phyloP scores from a whole-genome alignment of 1,284 basidiomycete genomes.

The Puccinia novopanici region DNA sequence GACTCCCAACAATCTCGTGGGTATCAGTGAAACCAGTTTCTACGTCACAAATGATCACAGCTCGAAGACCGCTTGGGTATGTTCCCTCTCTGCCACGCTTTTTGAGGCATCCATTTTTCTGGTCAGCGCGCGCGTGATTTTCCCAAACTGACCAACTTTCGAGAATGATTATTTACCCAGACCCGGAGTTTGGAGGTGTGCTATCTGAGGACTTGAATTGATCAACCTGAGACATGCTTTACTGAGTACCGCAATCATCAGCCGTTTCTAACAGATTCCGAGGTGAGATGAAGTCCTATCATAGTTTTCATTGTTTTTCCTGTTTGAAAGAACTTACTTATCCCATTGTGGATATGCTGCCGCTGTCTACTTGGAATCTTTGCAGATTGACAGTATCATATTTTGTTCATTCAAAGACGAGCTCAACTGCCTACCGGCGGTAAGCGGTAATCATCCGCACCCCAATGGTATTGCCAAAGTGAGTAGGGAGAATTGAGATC shows the following conservation, averaged over 20 bases:
- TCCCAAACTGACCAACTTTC: not conserved
- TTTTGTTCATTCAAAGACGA: slow-evolving; percentile 41
- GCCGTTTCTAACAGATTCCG: slow-evolving; percentile 16
- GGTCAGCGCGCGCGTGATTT: not conserved
- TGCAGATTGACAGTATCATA: slow-evolving; percentile 34
- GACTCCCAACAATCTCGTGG: slow-evolving; percentile 43
- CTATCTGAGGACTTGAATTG: not conserved
- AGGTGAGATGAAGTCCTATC: slow-evolving; percentile 6
- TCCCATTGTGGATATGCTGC: not conserved
- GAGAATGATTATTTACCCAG: slow-evolving; percentile 9
- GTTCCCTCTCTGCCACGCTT: not conserved
- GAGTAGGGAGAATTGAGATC: not conserved
- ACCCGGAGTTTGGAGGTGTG: slow-evolving; percentile 37
- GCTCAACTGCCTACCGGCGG: slow-evolving; percentile 11
- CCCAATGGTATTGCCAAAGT: slow-evolving; percentile 49
- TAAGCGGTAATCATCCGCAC: slow-evolving; percentile 21
- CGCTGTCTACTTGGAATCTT: not conserved
- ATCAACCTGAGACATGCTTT: not conserved
- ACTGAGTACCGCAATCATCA: not conserved
- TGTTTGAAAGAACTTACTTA: not conserved
- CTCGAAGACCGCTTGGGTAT: slow-evolving; percentile 25
- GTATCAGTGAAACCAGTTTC: slow-evolving; percentile 19
- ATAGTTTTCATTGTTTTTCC: not conserved
- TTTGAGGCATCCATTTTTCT: not conserved
- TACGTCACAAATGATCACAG: slow-evolving; percentile 47